phyloP scores from a whole-genome alignment of 1,284 basidiomycete genomes.

The Jaminaea rosea region DNA sequence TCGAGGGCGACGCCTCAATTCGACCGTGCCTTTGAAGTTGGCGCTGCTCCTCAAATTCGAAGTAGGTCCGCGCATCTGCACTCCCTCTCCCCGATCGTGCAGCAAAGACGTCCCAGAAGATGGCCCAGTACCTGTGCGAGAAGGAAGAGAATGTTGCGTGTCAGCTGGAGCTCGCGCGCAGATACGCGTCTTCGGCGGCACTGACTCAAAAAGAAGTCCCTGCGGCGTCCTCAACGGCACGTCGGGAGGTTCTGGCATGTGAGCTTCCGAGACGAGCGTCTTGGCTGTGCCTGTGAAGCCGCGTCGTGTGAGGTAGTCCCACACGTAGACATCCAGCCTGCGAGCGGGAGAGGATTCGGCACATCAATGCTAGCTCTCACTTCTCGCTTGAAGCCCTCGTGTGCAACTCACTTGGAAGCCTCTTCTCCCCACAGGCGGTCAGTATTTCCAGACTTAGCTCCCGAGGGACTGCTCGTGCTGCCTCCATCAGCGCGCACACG shows the following conservation, averaged over 20 bases:
- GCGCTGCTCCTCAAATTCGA: constrained; percentile 33
- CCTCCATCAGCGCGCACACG: no score
- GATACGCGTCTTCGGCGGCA: no score
- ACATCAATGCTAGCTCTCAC: background rate
- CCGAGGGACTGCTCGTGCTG: no score
- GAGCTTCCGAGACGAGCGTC: constrained; percentile 33
- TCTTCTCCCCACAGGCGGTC: constrained; percentile 33
- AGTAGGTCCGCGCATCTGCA: constrained; percentile 30
- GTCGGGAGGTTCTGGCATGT: constrained; percentile 37
- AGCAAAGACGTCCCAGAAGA: constrained; percentile 46
- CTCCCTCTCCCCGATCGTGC: constrained; percentile 32
- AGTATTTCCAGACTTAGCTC: no score
- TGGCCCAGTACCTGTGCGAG: constrained; percentile 34
- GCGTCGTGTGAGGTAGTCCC: constrained; percentile 43
- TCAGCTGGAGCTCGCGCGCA: no score
- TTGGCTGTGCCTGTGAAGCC: constrained; percentile 34
- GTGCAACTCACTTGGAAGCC: constrained; percentile 24
- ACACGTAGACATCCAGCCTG: constrained; percentile 42
- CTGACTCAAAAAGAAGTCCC: constrained; percentile 40
- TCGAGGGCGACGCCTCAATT: no score
- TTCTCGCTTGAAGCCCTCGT: background rate
- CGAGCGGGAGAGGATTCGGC: background rate
- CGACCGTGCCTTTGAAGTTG: constrained; percentile 22
- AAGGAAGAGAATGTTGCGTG: background rate
- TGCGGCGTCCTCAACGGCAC: constrained; percentile 39